These are phyloP conservation scores for Curvularia sp. DNA, from an alignment of 2,329 filamentous ascomycete genomes.

Conservation along the genomic window DNA sequence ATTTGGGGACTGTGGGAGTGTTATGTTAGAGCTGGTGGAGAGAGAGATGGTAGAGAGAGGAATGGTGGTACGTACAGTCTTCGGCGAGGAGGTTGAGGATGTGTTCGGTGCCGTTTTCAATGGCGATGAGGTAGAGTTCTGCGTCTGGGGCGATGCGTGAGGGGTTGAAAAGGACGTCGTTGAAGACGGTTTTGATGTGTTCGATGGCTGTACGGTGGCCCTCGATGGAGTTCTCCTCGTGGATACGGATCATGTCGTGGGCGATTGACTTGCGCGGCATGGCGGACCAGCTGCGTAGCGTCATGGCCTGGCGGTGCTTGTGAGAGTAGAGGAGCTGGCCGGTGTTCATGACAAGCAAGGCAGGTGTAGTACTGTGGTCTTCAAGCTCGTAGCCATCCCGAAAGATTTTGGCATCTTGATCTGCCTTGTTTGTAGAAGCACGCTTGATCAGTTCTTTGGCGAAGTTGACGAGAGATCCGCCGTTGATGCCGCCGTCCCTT, in stretches of 20 bases:
- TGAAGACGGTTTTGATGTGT: constrained; percentile 73
- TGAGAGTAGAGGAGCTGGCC: constrained; percentile 82
- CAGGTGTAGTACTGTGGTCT: constrained; percentile 52
- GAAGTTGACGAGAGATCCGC: constrained; percentile 73
- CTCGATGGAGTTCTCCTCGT: constrained; percentile 67
- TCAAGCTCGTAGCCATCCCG: constrained; percentile 30
- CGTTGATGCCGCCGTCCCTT: constrained; percentile 68
- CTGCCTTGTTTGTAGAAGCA: constrained; percentile 13
- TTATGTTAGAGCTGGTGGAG: not conserved
- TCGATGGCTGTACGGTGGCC: constrained; percentile 63
- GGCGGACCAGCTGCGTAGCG: constrained; percentile 61
- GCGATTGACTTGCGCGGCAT: constrained; percentile 67
- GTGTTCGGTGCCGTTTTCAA: constrained; percentile 70
- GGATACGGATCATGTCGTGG: constrained; percentile 61
- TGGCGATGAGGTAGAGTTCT: constrained; percentile 72
- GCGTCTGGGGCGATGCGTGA: constrained; percentile 57
- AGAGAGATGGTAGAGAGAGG: too few relatives aligned
- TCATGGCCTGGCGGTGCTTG: constrained; percentile 66
- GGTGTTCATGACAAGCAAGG: constrained; percentile 77
- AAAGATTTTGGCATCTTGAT: constrained; percentile 23
- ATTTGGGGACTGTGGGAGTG: constrained; percentile 31
- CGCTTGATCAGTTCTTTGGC: constrained; percentile 56
- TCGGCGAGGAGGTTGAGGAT: constrained; percentile 66
- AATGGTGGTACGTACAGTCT: constrained; percentile 56
- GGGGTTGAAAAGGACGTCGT: constrained; percentile 62